Evolutionary conservation across 2,329 filamentous ascomycete species (phyloP), one percentile per base, ranked within the genome.

Genomic region (Neopestalotiopsis sp.): DNA sequence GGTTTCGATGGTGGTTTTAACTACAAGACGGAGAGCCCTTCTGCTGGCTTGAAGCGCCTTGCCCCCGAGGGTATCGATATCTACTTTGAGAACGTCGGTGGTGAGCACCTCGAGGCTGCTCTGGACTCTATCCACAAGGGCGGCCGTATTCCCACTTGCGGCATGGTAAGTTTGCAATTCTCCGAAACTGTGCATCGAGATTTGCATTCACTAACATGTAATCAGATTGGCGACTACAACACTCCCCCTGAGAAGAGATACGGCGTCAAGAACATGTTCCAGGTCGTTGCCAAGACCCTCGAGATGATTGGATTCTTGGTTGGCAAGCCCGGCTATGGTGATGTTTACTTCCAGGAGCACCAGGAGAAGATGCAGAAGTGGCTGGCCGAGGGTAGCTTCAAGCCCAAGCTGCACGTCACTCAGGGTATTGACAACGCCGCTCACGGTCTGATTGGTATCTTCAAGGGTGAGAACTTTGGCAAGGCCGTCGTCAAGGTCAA

Each of bases 41-140:
- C 81, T 0, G 89, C 90, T 56, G 91, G 91, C 0, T 83, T 94
- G 62, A 80, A 84, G 73, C 86, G 91, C 68, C 85, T 94, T 6
- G 91, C 91, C 1, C 91, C 92, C 1, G 79, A 93, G 28, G 92
- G 92, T 6, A 85, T 95, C 70, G 92, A 94, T 76, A 94, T 94
- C 77, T 94, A 94, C 83, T 95, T 91, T 76, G 92, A 94, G 80
- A 94, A 94, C 73, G 92, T 93, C 6, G 92, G 92, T 24, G 92
- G 92, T 53, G 91, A 93, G 79, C 90, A 92, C 71, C 84, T 94
- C 66, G 89, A 92, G 73, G 86, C 84, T 0, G 81, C 80, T 0
- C 80, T 94, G 62, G 83, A 86, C 32, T 82, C 84, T 65, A 84
- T 93, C 81, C 93, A 92, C 70, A 74, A 83, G 67, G 88, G 85